Percentiles rank a stretch among this genome's conserved stretches.
Conservation (phyloP, 257 asterid genomes). For the Solanum medicagineum region DNA sequence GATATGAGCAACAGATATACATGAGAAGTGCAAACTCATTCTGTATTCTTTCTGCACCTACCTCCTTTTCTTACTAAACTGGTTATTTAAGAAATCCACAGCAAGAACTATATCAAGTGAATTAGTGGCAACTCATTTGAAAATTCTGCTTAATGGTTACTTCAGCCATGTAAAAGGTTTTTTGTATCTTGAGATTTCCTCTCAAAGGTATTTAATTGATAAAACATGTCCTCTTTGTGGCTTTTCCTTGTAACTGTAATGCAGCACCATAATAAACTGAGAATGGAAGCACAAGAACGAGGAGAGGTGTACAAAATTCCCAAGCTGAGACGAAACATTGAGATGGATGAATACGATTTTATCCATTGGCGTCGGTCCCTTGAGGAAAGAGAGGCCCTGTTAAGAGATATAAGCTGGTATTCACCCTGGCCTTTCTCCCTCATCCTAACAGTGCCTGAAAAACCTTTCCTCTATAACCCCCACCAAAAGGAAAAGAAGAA, state of each 20-base stretch:
- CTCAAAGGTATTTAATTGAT: not conserved
- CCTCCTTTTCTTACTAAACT: too few relatives aligned
- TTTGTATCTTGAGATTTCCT: not conserved
- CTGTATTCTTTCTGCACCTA: too few relatives aligned
- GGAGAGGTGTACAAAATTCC: constrained; percentile 64
- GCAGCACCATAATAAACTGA: constrained; percentile 53
- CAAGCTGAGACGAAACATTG: constrained; percentile 66
- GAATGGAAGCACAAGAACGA: constrained; percentile 61
- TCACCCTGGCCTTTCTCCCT: not conserved
- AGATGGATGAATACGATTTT: constrained; percentile 89
- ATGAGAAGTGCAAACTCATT: not conserved
- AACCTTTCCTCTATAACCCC: not conserved
- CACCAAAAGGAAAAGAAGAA: not conserved
- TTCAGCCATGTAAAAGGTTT: not conserved
- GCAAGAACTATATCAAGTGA: not conserved
- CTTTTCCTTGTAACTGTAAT: not conserved
- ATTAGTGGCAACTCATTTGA: not conserved
- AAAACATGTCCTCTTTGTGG: not conserved
- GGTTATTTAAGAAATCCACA: not conserved
- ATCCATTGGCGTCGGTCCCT: constrained; percentile 93
- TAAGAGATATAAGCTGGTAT: constrained; percentile 92
- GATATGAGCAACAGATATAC: not conserved
- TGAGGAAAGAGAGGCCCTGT: constrained; percentile 91
- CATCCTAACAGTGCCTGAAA: not conserved
- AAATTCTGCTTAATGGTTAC: not conserved